These are phyloP conservation scores for Proliferodiscus dingleyae DNA, from an alignment of 2,329 filamentous ascomycete species.

Conservation along the genomic window DNA sequence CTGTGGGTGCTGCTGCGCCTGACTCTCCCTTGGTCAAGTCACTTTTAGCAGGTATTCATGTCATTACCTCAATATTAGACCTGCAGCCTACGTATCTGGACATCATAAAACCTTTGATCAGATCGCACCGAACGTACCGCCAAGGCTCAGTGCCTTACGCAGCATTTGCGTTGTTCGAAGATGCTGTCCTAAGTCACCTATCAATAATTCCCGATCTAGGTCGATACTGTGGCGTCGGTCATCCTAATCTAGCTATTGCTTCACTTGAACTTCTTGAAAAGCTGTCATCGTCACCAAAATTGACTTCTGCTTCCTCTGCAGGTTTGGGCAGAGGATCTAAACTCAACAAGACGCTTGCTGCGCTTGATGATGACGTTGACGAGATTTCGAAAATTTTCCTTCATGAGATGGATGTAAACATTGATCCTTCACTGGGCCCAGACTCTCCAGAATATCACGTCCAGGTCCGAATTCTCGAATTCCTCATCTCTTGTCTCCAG, in stretches of 20 bases:
- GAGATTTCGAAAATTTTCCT: conserved; percentile 72
- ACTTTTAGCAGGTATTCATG: conserved; percentile 73
- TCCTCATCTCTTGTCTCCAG: conserved; percentile 74
- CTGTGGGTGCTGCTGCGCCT: conserved; percentile 66
- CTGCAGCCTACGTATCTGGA: conserved; percentile 89
- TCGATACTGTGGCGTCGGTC: conserved; percentile 78
- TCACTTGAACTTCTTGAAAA: conserved; percentile 81
- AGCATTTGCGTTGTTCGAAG: conserved; percentile 84
- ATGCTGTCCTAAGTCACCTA: conserved; percentile 79
- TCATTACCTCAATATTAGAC: conserved; percentile 77
- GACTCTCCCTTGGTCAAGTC: conserved; percentile 79
- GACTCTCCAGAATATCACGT: conserved; percentile 71
- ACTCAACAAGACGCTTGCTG: conserved; percentile 80
- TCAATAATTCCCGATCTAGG: conserved; percentile 76
- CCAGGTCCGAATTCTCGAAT: conserved; percentile 79
- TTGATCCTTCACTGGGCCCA: conserved; percentile 69
- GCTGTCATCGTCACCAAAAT: conserved; percentile 74
- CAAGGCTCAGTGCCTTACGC: conserved; percentile 63
- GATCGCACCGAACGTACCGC: conserved; percentile 56
- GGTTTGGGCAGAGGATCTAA: conserved; percentile 35
- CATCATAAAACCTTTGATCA: conserved; percentile 75
- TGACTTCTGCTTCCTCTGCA: conserved; percentile 21
- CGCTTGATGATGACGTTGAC: conserved; percentile 78
- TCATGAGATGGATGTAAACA: conserved; percentile 58
- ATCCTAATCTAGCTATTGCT: conserved; percentile 72